Evolutionary conservation across 2,329 filamentous ascomycete genomes (phyloP).

Genomic region (Penicillium sp.): DNA sequence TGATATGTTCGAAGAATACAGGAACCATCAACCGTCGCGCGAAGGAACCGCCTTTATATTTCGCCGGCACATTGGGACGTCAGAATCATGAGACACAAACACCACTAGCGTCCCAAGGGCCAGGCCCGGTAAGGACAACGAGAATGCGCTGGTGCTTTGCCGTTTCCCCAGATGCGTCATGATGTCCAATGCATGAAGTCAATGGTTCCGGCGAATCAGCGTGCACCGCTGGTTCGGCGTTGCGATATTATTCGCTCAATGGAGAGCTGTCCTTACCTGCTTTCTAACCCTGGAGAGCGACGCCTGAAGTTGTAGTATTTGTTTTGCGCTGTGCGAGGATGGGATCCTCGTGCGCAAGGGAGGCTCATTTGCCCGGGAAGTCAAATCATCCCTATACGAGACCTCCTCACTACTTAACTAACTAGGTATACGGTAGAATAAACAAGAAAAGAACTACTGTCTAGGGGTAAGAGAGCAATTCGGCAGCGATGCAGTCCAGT

Average conservation of each 20-base stretch:
- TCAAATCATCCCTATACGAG: background rate
- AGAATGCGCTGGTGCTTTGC: conserved; percentile 1
- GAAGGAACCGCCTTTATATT: background rate
- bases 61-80: background rate
- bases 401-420: too few relatives aligned
- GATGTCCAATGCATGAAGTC: conserved; percentile 25
- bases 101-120: conserved; percentile 13
- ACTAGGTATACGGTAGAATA: too few relatives aligned
- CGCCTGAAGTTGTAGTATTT: background rate
- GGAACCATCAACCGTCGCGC: background rate
- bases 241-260: background rate
- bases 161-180: conserved; percentile 33
- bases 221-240: background rate
- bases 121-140: conserved; percentile 9
- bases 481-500: conserved; percentile 10
- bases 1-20: background rate
- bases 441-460: background rate
- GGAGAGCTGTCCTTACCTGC: background rate
- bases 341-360: background rate
- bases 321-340: background rate
- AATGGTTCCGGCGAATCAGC: conserved; percentile 5
- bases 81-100: conserved; percentile 17
- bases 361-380: background rate
- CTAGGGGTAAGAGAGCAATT: background rate
- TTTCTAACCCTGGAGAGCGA: background rate